These are phyloP conservation scores for Leucosporidium creatinivorum DNA, from an alignment of 768 basidiomycete genomes.

Conservation along the genomic window DNA sequence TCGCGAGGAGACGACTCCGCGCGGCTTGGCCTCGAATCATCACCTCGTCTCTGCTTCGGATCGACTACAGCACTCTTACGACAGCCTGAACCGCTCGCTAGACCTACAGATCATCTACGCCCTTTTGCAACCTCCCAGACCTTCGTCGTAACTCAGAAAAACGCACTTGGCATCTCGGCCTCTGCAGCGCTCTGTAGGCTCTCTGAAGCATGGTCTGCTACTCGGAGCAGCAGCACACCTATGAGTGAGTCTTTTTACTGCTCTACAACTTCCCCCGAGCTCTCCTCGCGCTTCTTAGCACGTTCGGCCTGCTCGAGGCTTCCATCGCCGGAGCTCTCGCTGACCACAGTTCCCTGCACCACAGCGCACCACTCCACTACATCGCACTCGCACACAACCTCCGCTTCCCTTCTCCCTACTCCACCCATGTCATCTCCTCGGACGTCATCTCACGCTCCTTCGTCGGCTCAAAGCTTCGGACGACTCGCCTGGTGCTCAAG, in stretches of 20 bases:
- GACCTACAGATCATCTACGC: too few relatives aligned
- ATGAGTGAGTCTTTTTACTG: not conserved
- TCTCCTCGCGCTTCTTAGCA: too few relatives aligned
- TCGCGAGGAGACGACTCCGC: too few relatives aligned
- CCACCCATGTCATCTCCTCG: constrained; percentile 86
- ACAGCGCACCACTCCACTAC: constrained; percentile 86
- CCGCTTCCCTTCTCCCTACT: constrained; percentile 92
- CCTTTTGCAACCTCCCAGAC: too few relatives aligned
- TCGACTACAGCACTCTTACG: too few relatives aligned
- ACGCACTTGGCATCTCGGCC: too few relatives aligned
- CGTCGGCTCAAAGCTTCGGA: constrained; percentile 60
- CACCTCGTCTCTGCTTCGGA: too few relatives aligned
- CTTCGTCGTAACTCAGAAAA: too few relatives aligned
- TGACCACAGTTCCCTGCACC: not conserved
- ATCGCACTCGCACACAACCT: constrained; percentile 89
- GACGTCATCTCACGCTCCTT: constrained; percentile 82
- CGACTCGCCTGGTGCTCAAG: constrained; percentile 87
- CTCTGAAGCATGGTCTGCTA: constrained; percentile 7
- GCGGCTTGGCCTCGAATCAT: too few relatives aligned
- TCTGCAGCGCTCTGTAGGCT: too few relatives aligned
- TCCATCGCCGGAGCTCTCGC: not conserved
- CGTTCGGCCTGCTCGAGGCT: not conserved
- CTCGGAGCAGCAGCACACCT: constrained; percentile 3
- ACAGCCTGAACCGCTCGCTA: too few relatives aligned
- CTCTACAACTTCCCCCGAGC: not conserved